A percentile compares a stretch with the other conserved stretches of the same genome.
Conservation (phyloP, 208 protist species). For the Trypanosomatidae sp. region DNA sequence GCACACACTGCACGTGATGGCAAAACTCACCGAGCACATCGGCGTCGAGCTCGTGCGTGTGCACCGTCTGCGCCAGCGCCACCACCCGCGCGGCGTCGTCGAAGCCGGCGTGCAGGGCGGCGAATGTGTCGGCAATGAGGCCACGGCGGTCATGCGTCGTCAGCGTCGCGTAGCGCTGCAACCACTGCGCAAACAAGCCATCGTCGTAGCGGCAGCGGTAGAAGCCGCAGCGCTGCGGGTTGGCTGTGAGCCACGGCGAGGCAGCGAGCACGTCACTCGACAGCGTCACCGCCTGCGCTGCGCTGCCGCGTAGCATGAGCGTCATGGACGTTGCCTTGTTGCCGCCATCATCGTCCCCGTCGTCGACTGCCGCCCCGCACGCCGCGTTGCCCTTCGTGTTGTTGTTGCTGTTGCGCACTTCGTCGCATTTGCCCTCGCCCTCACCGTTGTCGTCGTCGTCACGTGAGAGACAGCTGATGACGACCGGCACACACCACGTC, state of each 20-base stretch:
- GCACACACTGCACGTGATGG: neutral
- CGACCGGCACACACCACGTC: conserved; percentile 60
- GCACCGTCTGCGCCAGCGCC: conserved; percentile 17
- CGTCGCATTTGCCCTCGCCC: too few species aligned
- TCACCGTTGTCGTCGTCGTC: too few species aligned
- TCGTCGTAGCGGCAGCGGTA: conserved; percentile 82
- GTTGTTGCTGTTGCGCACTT: too few species aligned
- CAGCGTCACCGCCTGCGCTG: conserved; percentile 24
- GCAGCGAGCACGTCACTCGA: conserved; percentile 10
- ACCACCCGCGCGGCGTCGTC: conserved; percentile 35
- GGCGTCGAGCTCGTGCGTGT: conserved; percentile 24
- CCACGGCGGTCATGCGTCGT: conserved; percentile 24
- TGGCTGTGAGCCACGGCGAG: conserved; percentile 41
- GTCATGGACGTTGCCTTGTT: conserved; percentile 9
- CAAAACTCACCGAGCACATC: conserved; percentile 39
- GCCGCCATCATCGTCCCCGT: too few species aligned
- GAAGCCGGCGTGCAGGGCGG: conserved; percentile 61
- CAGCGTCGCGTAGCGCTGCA: conserved; percentile 31
- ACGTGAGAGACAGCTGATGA: too few species aligned
- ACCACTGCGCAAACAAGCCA: conserved; percentile 23
- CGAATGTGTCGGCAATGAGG: conserved; percentile 63
- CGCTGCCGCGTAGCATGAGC: conserved; percentile 27
- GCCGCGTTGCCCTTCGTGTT: too few species aligned
- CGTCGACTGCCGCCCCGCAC: too few species aligned
- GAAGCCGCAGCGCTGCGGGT: conserved; percentile 62